phyloP scores from a whole-genome alignment of 1,284 basidiomycete genomes.

The Coniferiporia weirii region DNA sequence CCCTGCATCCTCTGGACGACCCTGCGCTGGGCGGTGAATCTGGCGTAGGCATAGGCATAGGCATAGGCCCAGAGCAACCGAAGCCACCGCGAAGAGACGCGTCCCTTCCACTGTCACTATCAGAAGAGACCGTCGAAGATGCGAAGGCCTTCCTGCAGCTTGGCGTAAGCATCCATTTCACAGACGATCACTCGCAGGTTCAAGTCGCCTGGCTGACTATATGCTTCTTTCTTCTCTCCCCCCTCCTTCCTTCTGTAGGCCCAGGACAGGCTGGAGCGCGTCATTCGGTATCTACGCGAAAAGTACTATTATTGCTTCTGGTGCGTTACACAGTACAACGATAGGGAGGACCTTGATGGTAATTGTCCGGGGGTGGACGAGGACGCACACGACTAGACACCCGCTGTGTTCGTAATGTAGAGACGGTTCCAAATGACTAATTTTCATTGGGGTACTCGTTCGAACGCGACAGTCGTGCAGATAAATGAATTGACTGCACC shows the following conservation, averaged over 20 bases:
- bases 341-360: slow-evolving; percentile 51
- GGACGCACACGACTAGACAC: slow-evolving; percentile 49
- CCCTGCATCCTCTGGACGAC: slow-evolving; percentile 46
- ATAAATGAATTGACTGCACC: neutral
- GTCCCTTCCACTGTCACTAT: slow-evolving; percentile 29
- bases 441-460: neutral
- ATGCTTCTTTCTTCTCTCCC: slow-evolving; percentile 5
- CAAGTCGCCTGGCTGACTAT: slow-evolving; percentile 6
- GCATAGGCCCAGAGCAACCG: slow-evolving; percentile 27
- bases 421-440: no score
- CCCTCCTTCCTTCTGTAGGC: slow-evolving; percentile 43
- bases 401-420: neutral
- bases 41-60: slow-evolving; percentile 25
- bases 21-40: slow-evolving; percentile 25
- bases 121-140: slow-evolving; percentile 57
- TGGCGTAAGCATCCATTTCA: slow-evolving; percentile 40
- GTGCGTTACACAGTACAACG: slow-evolving; percentile 75
- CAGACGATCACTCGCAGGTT: slow-evolving; percentile 15
- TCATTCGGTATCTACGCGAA: slow-evolving; percentile 68
- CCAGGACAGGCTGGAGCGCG: slow-evolving; percentile 58
- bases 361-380: slow-evolving; percentile 75
- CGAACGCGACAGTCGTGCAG: no score
- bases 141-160: slow-evolving; percentile 61
- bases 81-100: slow-evolving; percentile 23
- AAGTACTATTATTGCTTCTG: slow-evolving; percentile 78